Percentiles rank a stretch among this genome's conserved stretches.
phyloP scores from a whole-genome alignment of 169 alveolate genomes.

The Plasmodium knowlesi region DNA sequence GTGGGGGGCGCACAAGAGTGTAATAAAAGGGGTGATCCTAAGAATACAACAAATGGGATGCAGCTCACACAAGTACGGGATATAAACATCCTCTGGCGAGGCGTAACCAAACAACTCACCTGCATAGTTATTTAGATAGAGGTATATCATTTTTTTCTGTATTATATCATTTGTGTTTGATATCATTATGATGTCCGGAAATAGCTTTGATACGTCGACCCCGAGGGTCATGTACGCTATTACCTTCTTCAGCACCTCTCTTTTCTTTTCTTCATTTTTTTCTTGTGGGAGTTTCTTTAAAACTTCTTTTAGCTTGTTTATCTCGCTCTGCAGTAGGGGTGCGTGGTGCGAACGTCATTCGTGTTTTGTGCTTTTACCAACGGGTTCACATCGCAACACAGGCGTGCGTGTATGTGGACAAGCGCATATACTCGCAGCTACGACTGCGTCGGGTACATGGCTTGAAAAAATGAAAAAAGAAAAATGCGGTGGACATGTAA shows the following conservation, averaged over 20 bases:
- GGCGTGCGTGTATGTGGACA: neutral
- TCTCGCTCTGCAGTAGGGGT: constrained; percentile 58
- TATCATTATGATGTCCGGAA: constrained; percentile 97
- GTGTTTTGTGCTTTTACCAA: neutral
- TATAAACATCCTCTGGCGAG: neutral
- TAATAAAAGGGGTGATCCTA: neutral
- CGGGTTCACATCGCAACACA: neutral
- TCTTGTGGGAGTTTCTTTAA: constrained; percentile 75
- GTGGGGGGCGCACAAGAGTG: neutral
- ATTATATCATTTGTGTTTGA: constrained; percentile 97
- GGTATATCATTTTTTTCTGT: constrained; percentile 98
- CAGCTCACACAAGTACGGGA: neutral
- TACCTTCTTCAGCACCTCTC: constrained; percentile 90
- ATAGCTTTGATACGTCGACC: constrained; percentile 97
- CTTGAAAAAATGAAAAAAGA: neutral
- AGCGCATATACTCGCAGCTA: neutral
- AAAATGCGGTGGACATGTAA: neutral
- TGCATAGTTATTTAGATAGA: constrained; percentile 95
- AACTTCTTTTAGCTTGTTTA: constrained; percentile 70
- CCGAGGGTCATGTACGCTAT: constrained; percentile 93
- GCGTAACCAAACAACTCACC: constrained; percentile 48
- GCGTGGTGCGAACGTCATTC: neutral
- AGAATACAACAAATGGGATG: neutral
- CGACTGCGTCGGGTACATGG: neutral
- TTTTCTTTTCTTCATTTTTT: constrained; percentile 73